Evolutionary conservation across 257 asterid species (phyloP).

Genomic region (Solanum ossicruentum): DNA sequence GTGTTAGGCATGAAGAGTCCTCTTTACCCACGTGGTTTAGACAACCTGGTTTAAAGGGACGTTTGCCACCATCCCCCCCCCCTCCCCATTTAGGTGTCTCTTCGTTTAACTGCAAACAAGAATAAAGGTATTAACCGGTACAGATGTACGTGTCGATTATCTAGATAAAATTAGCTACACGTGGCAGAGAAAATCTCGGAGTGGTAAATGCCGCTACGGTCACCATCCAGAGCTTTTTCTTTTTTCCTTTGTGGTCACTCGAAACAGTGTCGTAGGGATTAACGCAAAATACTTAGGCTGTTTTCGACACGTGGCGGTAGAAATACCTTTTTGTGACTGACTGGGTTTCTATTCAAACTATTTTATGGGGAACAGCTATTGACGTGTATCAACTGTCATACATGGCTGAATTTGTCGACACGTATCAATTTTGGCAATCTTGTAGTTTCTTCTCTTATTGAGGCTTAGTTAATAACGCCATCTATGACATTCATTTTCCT

Average conservation of each 20-base stretch:
- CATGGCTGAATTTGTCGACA: not conserved
- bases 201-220: not conserved
- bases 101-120: not conserved
- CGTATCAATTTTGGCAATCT: not conserved
- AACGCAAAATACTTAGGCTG: not conserved
- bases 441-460: not conserved
- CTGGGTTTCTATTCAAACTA: not conserved
- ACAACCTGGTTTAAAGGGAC: constrained; percentile 19
- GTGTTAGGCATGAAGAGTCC: constrained; percentile 16
- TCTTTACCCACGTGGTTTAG: constrained; percentile 39
- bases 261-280: not conserved
- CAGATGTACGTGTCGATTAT: not conserved
- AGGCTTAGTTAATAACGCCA: not conserved
- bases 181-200: not conserved
- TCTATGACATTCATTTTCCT: not conserved
- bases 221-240: not conserved
- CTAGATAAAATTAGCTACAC: not conserved
- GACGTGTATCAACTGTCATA: not conserved
- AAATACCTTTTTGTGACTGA: not conserved
- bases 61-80: not conserved
- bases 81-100: not conserved
- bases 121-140: not conserved
- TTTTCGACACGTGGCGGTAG: not conserved
- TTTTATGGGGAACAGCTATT: not conserved
- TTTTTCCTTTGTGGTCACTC: not conserved